phyloP scores from a whole-genome alignment of 345 rosid species.

The Iberis pinnata region DNA sequence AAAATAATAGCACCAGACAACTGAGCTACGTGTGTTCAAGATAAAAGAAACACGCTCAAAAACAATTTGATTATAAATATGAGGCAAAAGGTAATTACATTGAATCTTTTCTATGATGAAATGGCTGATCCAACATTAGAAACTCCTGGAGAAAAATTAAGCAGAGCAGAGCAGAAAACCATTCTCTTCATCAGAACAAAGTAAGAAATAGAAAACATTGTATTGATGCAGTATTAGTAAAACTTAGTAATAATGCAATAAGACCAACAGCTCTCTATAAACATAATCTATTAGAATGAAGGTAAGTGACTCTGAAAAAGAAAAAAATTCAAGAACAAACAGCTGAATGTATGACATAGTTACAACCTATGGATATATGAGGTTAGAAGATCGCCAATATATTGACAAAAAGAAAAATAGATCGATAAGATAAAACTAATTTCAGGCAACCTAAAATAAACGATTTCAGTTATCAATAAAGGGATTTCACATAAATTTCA shows the following conservation, averaged over 20 bases:
- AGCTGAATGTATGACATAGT: neutral
- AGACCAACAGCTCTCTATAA: conserved; percentile 10
- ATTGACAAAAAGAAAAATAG: too few species aligned
- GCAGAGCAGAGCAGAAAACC: conserved; percentile 4
- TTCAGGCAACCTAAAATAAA: conserved; percentile 17
- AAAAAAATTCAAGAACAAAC: conserved; percentile 15
- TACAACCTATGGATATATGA: neutral
- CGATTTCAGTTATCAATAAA: conserved; percentile 1
- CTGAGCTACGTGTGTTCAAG: conserved; percentile 2
- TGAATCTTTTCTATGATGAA: conserved; percentile 8
- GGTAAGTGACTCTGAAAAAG: conserved; percentile 4
- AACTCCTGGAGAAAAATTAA: conserved; percentile 37
- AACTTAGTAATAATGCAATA: neutral
- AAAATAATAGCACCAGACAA: conserved; percentile 10
- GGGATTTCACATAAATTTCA: neutral
- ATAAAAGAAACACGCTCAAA: conserved; percentile 7
- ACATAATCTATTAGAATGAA: conserved; percentile 6
- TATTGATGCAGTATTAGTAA: conserved; percentile 9
- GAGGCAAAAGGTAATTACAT: conserved; percentile 36
- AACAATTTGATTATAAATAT: conserved; percentile 9
- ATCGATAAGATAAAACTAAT: too few species aligned
- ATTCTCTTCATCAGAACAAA: neutral
- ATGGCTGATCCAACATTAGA: conserved; percentile 30
- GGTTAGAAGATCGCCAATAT: conserved; percentile 10
- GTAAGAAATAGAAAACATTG: neutral